Evolutionary conservation across 2,329 filamentous ascomycete genomes (phyloP).

Genomic region (Fusarium chlamydosporum): DNA sequence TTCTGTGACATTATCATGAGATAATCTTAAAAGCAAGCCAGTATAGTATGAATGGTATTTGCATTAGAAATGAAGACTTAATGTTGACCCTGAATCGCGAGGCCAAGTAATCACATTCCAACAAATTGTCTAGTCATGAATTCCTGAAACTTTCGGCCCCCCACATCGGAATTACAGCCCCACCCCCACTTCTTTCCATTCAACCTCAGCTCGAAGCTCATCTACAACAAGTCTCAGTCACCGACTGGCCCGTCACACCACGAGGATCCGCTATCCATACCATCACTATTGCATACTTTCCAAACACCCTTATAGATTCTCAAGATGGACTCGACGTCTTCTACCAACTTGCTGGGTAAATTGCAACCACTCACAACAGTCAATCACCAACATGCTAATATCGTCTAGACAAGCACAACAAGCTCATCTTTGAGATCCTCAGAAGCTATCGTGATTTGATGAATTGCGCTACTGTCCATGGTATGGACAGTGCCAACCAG

Average conservation of each 20-base stretch:
- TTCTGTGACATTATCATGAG: constrained; percentile 35
- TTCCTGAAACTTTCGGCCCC: constrained; percentile 14
- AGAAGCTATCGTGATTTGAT: constrained; percentile 61
- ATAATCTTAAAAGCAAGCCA: constrained; percentile 18
- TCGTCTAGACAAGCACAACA: constrained; percentile 60
- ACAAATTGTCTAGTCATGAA: neutral
- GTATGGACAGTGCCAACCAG: constrained; percentile 57
- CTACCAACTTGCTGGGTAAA: constrained; percentile 57
- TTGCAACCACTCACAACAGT: neutral
- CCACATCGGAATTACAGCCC: constrained; percentile 42
- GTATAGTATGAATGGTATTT: constrained; percentile 2
- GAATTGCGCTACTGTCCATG: constrained; percentile 60
- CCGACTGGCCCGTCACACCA: neutral
- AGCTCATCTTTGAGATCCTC: constrained; percentile 62
- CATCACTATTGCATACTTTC: neutral
- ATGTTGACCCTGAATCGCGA: neutral
- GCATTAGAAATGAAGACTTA: neutral
- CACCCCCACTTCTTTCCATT: constrained; percentile 41
- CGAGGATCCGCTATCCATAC: neutral
- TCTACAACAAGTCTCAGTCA: constrained; percentile 22
- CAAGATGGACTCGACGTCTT: constrained; percentile 54
- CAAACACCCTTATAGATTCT: neutral
- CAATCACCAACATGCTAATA: constrained; percentile 2
- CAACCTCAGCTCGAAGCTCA: constrained; percentile 32
- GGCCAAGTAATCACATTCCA: constrained; percentile 30